A percentile compares a stretch with the other conserved stretches of the same genome.
Conservation (phyloP, 2,329 filamentous ascomycete species). For the Botrytis porri region DNA sequence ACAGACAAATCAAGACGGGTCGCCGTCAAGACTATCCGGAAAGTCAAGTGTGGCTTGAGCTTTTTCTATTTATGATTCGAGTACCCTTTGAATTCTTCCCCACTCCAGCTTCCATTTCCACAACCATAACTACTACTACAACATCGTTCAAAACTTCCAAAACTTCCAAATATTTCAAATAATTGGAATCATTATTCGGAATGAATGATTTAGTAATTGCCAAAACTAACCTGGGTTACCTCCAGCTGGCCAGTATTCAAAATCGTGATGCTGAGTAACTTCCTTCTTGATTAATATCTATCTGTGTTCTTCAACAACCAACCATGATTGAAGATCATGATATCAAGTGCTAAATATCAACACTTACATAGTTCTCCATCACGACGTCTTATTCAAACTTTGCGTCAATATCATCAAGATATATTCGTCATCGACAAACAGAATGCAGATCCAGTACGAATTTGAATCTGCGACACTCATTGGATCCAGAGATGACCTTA, state of each 20-base stretch:
- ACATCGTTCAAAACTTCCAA: background rate
- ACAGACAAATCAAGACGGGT: background rate
- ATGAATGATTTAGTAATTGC: background rate
- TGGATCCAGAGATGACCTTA: background rate
- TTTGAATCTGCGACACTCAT: constrained; percentile 14
- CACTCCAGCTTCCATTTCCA: background rate
- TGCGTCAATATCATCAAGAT: constrained; percentile 24
- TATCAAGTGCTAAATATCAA: background rate
- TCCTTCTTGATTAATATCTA: background rate
- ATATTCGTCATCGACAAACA: constrained; percentile 24
- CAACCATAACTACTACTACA: background rate
- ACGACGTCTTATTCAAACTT: background rate
- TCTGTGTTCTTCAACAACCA: background rate
- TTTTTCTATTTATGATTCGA: background rate
- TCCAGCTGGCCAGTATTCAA: background rate
- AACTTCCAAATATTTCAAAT: background rate
- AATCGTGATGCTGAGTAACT: background rate
- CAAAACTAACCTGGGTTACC: background rate
- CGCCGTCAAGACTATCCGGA: background rate
- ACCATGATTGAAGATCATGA: background rate
- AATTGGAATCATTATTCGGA: background rate
- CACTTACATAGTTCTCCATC: background rate
- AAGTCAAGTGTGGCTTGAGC: background rate
- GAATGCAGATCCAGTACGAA: constrained; percentile 25
- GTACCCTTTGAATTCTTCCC: background rate